Evolutionary conservation across 2,329 filamentous ascomycete genomes (phyloP).

Genomic region (Phaeophleospora eucalypticola): DNA sequence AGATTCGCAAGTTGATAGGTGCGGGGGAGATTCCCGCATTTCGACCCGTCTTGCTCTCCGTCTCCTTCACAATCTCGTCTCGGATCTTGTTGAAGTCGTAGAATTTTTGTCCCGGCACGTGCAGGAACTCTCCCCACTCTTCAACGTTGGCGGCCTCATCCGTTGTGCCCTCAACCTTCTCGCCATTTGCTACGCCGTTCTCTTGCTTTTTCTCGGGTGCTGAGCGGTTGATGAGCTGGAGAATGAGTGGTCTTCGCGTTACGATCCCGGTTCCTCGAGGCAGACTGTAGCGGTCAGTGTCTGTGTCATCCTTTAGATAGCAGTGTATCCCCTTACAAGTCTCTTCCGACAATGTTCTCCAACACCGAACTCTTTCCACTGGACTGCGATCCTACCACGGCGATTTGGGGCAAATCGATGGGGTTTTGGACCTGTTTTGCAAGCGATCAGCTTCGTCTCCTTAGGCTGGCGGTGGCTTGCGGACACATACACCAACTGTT

Average conservation of each 20-base stretch:
- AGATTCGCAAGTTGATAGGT: constrained; percentile 96
- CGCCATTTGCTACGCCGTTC: constrained; percentile 78
- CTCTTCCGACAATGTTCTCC: constrained; percentile 96
- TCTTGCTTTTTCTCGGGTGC: constrained; percentile 52
- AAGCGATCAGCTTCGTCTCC: constrained; percentile 18
- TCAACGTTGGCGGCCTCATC: constrained; percentile 88
- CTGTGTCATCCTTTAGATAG: not conserved
- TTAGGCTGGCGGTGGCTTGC: constrained; percentile 10
- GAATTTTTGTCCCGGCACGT: constrained; percentile 96
- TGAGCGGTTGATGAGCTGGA: constrained; percentile 93
- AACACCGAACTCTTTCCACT: constrained; percentile 98
- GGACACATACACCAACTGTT: constrained; percentile 72
- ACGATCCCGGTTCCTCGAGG: constrained; percentile 97
- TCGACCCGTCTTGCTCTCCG: constrained; percentile 89
- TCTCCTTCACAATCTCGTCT: constrained; percentile 95
- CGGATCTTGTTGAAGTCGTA: constrained; percentile 97
- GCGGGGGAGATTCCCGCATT: constrained; percentile 96
- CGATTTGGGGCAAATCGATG: constrained; percentile 97
- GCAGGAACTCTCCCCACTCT: constrained; percentile 98
- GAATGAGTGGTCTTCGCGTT: constrained; percentile 88
- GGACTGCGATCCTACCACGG: constrained; percentile 95
- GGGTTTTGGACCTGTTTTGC: constrained; percentile 80
- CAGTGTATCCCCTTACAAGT: constrained; percentile 70
- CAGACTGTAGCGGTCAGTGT: constrained; percentile 55
- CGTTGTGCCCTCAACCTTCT: constrained; percentile 59